Conservation (phyloP, 2,329 filamentous ascomycete species). For the Xylaria sp. region DNA sequence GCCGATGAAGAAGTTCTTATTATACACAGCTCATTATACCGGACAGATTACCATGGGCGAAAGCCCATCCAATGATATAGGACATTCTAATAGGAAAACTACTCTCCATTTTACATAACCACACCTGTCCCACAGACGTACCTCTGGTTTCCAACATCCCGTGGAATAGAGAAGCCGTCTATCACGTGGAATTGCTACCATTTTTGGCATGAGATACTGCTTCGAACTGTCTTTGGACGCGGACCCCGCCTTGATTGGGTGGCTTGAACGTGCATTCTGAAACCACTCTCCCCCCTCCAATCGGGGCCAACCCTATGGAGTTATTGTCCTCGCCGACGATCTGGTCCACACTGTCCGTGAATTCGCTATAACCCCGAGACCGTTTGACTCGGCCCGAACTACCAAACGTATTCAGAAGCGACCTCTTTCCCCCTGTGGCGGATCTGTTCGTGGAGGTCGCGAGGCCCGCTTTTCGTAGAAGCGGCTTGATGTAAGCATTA, state of each 20-base stretch:
- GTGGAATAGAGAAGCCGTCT: neutral
- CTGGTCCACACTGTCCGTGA: conserved; percentile 25
- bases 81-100: neutral
- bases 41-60: neutral
- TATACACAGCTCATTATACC: neutral
- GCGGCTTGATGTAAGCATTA: conserved; percentile 29
- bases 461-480: conserved; percentile 7
- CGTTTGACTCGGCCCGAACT: conserved; percentile 18
- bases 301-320: conserved; percentile 20
- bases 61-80: conserved; percentile 2
- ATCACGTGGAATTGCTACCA: neutral
- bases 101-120: neutral
- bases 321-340: conserved; percentile 19
- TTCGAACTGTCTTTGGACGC: conserved; percentile 33
- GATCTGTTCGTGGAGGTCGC: neutral
- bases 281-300: conserved; percentile 18
- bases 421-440: neutral
- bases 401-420: conserved; percentile 23
- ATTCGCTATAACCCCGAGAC: conserved; percentile 15
- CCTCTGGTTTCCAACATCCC: neutral
- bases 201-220: conserved; percentile 26
- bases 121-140: neutral
- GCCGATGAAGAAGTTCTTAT: neutral
- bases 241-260: conserved; percentile 11
- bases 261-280: conserved; percentile 22